Percentiles rank a stretch among this genome's conserved stretches.
phyloP scores from a whole-genome alignment of 2,329 filamentous ascomycete species.

The Colletotrichum navitas region DNA sequence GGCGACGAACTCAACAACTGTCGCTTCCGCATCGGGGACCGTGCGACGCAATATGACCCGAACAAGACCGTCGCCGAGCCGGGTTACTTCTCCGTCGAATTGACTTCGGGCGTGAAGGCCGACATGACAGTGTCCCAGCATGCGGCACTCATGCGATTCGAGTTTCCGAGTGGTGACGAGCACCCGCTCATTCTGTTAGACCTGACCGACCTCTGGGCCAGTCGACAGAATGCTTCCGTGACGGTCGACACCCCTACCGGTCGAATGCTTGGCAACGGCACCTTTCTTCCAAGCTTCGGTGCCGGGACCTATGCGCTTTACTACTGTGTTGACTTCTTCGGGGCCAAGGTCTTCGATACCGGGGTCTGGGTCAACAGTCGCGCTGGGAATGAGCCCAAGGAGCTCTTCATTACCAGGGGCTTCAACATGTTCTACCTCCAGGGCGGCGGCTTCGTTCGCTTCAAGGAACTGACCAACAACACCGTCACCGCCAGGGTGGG shows the following conservation, averaged over 20 bases:
- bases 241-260: constrained; percentile 63
- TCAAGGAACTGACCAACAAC: constrained; percentile 58
- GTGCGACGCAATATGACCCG: constrained; percentile 54
- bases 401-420: constrained; percentile 54
- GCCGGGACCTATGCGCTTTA: constrained; percentile 68
- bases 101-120: constrained; percentile 65
- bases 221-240: constrained; percentile 58
- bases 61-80: constrained; percentile 61
- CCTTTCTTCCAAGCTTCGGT: constrained; percentile 72
- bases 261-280: constrained; percentile 68
- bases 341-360: constrained; percentile 53
- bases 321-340: constrained; percentile 71
- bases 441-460: constrained; percentile 68
- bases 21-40: constrained; percentile 62
- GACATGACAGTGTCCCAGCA: constrained; percentile 73
- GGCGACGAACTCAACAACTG: constrained; percentile 67
- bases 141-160: constrained; percentile 72
- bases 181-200: constrained; percentile 70
- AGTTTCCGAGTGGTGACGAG: constrained; percentile 58
- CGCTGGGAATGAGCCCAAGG: constrained; percentile 54
- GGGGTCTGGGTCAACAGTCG: constrained; percentile 57
- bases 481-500: constrained; percentile 71
- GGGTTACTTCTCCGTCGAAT: constrained; percentile 69
- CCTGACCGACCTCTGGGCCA: constrained; percentile 67
- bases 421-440: constrained; percentile 58